Conservation (phyloP, 768 basidiomycete species). For the Tylopilus vinaceipallidus region DNA sequence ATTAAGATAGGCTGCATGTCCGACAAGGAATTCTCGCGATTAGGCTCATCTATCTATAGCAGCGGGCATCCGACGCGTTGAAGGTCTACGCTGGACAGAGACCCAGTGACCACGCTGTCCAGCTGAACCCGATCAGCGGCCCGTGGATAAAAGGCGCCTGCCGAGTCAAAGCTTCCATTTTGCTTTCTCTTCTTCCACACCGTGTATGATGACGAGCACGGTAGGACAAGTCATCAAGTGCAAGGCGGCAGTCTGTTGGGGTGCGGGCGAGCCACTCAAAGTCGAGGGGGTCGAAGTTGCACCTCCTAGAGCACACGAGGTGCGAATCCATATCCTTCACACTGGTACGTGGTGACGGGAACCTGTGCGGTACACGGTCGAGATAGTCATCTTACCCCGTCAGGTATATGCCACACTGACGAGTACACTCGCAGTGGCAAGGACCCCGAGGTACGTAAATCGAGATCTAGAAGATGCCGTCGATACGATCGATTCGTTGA, state of each 20-base stretch:
- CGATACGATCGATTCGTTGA: constrained; percentile 5
- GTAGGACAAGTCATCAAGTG: constrained; percentile 76
- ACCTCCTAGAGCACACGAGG: constrained; percentile 87
- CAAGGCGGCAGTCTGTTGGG: constrained; percentile 97
- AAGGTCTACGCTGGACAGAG: too few species aligned
- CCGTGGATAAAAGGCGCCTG: constrained; percentile 1
- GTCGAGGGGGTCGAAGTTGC: constrained; percentile 93
- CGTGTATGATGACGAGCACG: constrained; percentile 63
- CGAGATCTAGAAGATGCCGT: constrained; percentile 2
- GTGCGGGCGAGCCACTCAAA: constrained; percentile 78
- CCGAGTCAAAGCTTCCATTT: constrained; percentile 10
- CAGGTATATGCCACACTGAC: constrained; percentile 96
- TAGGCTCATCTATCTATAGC: constrained; percentile 1
- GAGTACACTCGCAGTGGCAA: constrained; percentile 96
- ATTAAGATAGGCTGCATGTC: too few species aligned
- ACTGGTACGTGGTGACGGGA: constrained; percentile 55
- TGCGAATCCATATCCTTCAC: constrained; percentile 88
- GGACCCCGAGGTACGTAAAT: constrained; percentile 77
- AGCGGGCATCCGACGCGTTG: too few species aligned
- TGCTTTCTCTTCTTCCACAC: constrained; percentile 16
- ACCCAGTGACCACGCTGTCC: background rate
- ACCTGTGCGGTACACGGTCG: constrained; percentile 2
- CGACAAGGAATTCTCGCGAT: background rate
- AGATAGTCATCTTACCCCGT: background rate
- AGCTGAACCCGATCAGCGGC: background rate